phyloP scores from a whole-genome alignment of 2,329 filamentous ascomycete species.

The Fusarium kyushuense region DNA sequence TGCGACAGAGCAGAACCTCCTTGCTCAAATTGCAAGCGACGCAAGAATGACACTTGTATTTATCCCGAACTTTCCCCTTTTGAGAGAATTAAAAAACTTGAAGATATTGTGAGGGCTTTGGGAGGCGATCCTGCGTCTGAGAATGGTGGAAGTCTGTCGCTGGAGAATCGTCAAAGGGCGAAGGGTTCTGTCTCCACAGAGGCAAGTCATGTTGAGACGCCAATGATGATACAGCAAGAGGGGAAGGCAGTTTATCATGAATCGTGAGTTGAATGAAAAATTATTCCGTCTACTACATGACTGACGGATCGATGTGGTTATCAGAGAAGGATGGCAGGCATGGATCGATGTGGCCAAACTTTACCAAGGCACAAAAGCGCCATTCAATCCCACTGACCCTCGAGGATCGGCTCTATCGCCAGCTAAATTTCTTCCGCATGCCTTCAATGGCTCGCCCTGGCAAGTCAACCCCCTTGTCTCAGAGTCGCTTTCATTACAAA shows the following conservation, averaged over 20 bases:
- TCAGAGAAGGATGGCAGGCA: constrained; percentile 16
- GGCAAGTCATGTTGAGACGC: constrained; percentile 3
- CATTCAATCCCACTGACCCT: neutral
- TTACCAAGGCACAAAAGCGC: constrained; percentile 7
- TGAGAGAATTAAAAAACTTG: constrained; percentile 20
- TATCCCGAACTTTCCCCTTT: constrained; percentile 24
- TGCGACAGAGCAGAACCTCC: constrained; percentile 30
- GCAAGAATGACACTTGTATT: constrained; percentile 25
- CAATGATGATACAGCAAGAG: constrained; percentile 24
- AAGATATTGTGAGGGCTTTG: constrained; percentile 19
- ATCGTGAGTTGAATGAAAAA: neutral
- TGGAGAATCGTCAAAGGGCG: neutral
- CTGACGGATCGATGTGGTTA: fast-evolving
- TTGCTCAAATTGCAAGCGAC: constrained; percentile 24
- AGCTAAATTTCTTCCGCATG: constrained; percentile 14
- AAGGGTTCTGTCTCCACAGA: neutral
- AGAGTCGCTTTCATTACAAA: neutral
- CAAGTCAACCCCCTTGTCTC: neutral
- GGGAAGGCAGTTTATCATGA: constrained; percentile 18
- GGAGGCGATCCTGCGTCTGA: constrained; percentile 20
- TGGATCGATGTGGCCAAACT: constrained; percentile 22
- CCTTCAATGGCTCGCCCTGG: constrained; percentile 26
- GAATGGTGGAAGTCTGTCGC: neutral
- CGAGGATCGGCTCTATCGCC: constrained; percentile 18
- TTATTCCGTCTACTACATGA: no score